A percentile compares a stretch with the other conserved stretches of the same genome.
phyloP scores from a whole-genome alignment of 352 stramenopile species.

The Aphanomyces astaci region DNA sequence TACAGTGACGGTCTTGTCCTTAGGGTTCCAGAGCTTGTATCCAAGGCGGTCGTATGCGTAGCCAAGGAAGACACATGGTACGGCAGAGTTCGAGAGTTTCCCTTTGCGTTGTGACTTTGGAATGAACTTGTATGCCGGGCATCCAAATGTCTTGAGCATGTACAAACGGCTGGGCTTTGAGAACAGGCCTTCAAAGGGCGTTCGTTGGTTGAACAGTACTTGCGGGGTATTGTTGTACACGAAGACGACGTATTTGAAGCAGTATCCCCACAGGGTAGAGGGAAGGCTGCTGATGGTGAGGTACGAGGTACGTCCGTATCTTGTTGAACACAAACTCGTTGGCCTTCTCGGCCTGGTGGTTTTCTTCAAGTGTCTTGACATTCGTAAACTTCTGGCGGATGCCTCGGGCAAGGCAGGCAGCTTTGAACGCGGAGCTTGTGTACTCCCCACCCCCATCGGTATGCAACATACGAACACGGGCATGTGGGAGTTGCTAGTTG shows the following conservation, averaged over 20 bases:
- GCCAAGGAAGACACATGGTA: conserved; percentile 16
- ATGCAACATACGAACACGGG: background rate
- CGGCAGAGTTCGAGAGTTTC: conserved; percentile 17
- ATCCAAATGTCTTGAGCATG: background rate
- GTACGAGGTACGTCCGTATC: background rate
- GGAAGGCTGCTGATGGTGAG: background rate
- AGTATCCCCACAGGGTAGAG: background rate
- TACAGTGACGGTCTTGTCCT: background rate
- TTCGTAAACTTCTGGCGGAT: too few species aligned
- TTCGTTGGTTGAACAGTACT: too few species aligned
- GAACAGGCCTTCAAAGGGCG: too few species aligned
- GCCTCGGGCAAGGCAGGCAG: too few species aligned
- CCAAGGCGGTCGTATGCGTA: too few species aligned
- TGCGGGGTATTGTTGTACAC: too few species aligned
- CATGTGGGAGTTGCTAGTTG: background rate
- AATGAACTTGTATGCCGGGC: background rate
- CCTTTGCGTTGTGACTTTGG: background rate
- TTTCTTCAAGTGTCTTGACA: background rate
- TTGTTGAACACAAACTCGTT: background rate
- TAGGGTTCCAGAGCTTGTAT: conserved; percentile 3
- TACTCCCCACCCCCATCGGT: too few species aligned
- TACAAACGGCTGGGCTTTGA: background rate
- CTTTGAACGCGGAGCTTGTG: too few species aligned
- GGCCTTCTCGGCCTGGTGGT: background rate
- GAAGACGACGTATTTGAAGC: background rate